Evolutionary conservation across 352 stramenopile genomes (phyloP), one percentile per base, ranked within the genome.

Genomic region (Globisporangium barbulae): DNA sequence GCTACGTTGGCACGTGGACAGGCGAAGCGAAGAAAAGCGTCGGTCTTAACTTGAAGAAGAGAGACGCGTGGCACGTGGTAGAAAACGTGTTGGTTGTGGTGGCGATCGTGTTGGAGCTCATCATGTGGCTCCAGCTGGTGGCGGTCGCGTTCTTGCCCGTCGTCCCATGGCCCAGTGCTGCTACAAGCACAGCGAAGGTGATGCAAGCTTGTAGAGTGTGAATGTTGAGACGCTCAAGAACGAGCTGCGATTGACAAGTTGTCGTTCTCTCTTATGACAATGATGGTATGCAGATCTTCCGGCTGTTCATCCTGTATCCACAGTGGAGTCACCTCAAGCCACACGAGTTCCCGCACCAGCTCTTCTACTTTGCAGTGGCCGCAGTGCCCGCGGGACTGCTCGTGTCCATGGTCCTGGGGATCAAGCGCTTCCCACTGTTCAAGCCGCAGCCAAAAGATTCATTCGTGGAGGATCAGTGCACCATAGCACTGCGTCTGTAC

Each of bases 381-480:
- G 75, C 75, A n/a, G 72, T 85, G 4, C 78, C 76, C 10, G 75
- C 59, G 0, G 44, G 72, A 10, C 59, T 86, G 6, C 4, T 79
- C 1, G 0, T 76, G 9, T 63, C 70, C 0, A 79, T 71, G 50
- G 6, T 75, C 5, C 53, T 86, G 2, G 80, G 82, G 1, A 37
- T 57, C 17, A 84, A 85, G 56, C 55, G 77, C 21, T 89, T 89
- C 41, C 76, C 82, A 10, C 50, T 91, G 28, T 90, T 90, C 62
- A 90, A 90, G 55, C 77, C 80, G 0, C 79, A 90, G 55, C 79
- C 79, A 0, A 76, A 68, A 49, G 61, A 35, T 3, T 67, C 69
- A n/a, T 74, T 75, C 5, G 33, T 61, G 21, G 83, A 91, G 67
- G 77, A 88, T 42, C 28, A 76, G 1, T 85, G 79, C 41, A 80